A percentile compares a stretch with the other conserved stretches of the same genome.
These are phyloP conservation scores for Taphrina deformans DNA, from an alignment of 1,139 yeast species.

Conservation along the genomic window DNA sequence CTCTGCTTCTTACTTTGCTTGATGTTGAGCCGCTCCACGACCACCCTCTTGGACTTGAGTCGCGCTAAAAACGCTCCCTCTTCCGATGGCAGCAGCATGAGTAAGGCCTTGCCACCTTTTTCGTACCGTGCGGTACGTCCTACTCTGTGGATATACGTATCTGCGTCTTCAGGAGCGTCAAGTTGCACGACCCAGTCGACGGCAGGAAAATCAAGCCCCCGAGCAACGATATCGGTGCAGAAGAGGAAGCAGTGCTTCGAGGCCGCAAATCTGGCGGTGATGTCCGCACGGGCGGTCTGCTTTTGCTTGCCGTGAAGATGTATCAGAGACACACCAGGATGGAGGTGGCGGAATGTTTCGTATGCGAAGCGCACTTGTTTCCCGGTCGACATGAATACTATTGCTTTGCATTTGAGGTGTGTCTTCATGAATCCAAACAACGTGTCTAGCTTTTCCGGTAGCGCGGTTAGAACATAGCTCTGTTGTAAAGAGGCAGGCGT, in stretches of 20 bases:
- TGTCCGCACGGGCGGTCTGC: slow-evolving; percentile 88
- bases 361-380: slow-evolving; percentile 93
- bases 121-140: slow-evolving; percentile 97
- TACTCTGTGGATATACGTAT: slow-evolving; percentile 93
- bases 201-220: slow-evolving; percentile 96
- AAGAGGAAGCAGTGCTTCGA: slow-evolving; percentile 86
- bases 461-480: slow-evolving; percentile 66
- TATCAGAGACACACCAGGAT: slow-evolving; percentile 92
- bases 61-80: slow-evolving; percentile 73
- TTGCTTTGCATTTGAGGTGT: slow-evolving; percentile 78
- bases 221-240: slow-evolving; percentile 95
- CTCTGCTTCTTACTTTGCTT: slow-evolving; percentile 75
- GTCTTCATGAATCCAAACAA: slow-evolving; percentile 88
- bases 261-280: slow-evolving; percentile 78
- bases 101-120: slow-evolving; percentile 77
- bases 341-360: slow-evolving; percentile 85
- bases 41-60: slow-evolving; percentile 63
- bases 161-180: slow-evolving; percentile 94
- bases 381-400: slow-evolving; percentile 87
- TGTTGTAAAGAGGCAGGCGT: slow-evolving; percentile 88
- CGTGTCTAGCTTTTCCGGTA: slow-evolving; percentile 79
- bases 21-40: slow-evolving; percentile 69
- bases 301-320: slow-evolving; percentile 95
- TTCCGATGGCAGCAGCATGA: slow-evolving; percentile 82
- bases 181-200: slow-evolving; percentile 97